Evolutionary conservation across 2,329 filamentous ascomycete species (phyloP), one percentile per base, ranked within the genome.

Genomic region (Nigrograna mackinnonii): DNA sequence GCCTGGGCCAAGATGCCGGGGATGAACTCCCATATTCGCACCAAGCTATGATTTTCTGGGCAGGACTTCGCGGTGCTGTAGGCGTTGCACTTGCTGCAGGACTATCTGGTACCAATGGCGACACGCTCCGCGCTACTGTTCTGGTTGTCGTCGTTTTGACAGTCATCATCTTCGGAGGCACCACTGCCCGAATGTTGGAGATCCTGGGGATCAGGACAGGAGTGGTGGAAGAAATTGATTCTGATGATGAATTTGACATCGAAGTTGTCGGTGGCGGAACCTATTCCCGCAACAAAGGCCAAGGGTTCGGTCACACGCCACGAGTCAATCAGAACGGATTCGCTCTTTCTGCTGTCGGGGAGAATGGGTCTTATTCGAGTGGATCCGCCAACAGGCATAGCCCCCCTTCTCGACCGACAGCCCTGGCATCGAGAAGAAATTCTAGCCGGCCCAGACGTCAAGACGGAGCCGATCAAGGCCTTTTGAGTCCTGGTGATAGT

Each of bases 31-130:
- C 94, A 0, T 95, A 91, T 64, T 90, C 89, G 56, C 96, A 97
- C 70, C 94, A 97, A 70, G 91, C 88, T n/a, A 97, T 99, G 94
- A 82, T 99, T n/a, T 99, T 95, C 73, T 99, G 94, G 94, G 94
- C 94, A 13, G 94, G 94, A 19, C 79, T 99, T 21, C 89, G 94
- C 49, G 94, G 94, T 58, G 94, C 94, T 35, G 94, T 99, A 56
- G 94, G 94, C 43, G 94, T 99, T 24, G 94, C 94, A 2, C 78
- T 99, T 35, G 94, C 94, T 22, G 92, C 92, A 17, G 87, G 95
- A 19, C 79, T 99, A 35, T 85, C 83, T 0, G 94, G 91, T 34
- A 83, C 85, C 39, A 94, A 95, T 62, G 85, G 84, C 1, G 86
- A 85, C 44, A 89, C 90, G 1, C 78, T 99, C 24, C 87, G 91